Conservation (phyloP, 2,329 filamentous ascomycete species). For the Monosporascus sp. region DNA sequence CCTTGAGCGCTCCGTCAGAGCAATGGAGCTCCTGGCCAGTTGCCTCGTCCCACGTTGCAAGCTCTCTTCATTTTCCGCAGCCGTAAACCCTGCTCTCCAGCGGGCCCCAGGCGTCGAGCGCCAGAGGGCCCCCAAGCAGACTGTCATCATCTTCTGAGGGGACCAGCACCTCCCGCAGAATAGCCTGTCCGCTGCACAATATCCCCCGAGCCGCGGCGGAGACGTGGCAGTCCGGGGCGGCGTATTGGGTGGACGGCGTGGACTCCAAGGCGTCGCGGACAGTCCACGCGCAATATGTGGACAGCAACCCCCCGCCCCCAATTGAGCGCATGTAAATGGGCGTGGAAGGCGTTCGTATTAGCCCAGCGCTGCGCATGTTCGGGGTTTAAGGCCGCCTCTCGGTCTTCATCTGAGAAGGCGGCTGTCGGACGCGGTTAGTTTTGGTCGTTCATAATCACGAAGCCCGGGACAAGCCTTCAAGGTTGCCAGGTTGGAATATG, state of each 20-base stretch:
- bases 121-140: not conserved
- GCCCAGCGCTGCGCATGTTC: not conserved
- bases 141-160: not conserved
- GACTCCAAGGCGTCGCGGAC: slow-evolving; percentile 2
- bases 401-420: not conserved
- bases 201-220: slow-evolving; percentile 2
- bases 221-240: slow-evolving; percentile 1
- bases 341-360: slow-evolving; percentile 1
- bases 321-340: not conserved
- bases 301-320: not conserved
- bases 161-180: not conserved
- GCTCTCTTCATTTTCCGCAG: not conserved
- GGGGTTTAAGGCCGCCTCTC: not conserved
- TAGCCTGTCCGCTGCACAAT: not conserved
- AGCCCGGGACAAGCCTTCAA: not conserved
- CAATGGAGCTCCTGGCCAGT: not conserved
- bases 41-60: not conserved
- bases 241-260: slow-evolving; percentile 1
- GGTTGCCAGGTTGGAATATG: not conserved
- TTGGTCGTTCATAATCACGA: not conserved
- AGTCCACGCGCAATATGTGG: not conserved
- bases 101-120: not conserved
- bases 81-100: not conserved
- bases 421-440: not conserved
- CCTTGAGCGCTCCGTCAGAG: not conserved